phyloP scores from a whole-genome alignment of 1,139 yeast genomes.

The Hansenula anomala region DNA sequence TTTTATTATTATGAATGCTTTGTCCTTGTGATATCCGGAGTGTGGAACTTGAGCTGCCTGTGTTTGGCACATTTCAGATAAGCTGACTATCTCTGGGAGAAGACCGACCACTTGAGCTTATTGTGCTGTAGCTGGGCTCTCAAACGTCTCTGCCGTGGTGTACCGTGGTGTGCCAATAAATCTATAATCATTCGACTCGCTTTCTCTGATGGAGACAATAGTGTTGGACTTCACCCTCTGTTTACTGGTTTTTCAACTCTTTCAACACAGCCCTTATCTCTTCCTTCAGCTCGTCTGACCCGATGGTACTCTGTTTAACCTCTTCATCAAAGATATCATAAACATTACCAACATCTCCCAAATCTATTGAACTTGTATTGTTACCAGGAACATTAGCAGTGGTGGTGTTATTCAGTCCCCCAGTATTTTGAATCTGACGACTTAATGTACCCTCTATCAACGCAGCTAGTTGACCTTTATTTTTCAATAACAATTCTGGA shows the following conservation, averaged over 20 bases:
- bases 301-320: conserved; percentile 13
- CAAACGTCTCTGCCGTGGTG: too few species aligned
- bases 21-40: too few species aligned
- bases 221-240: neutral
- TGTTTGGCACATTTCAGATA: too few species aligned
- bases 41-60: too few species aligned
- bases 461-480: conserved; percentile 19
- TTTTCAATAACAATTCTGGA: conserved; percentile 17
- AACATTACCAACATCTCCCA: conserved; percentile 6
- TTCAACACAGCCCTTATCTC: conserved; percentile 9
- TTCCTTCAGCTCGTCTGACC: conserved; percentile 10
- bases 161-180: too few species aligned
- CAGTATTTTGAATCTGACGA: neutral
- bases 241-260: neutral
- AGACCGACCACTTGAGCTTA: too few species aligned
- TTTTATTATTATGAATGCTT: too few species aligned
- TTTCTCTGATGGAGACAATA: too few species aligned
- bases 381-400: neutral
- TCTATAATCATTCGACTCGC: too few species aligned
- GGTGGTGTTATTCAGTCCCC: neutral
- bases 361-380: conserved; percentile 2
- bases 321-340: conserved; percentile 16
- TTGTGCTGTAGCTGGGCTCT: too few species aligned
- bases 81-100: neutral
- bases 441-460: conserved; percentile 17